Conservation (phyloP, 768 basidiomycete species). For the Suillus paluster region DNA sequence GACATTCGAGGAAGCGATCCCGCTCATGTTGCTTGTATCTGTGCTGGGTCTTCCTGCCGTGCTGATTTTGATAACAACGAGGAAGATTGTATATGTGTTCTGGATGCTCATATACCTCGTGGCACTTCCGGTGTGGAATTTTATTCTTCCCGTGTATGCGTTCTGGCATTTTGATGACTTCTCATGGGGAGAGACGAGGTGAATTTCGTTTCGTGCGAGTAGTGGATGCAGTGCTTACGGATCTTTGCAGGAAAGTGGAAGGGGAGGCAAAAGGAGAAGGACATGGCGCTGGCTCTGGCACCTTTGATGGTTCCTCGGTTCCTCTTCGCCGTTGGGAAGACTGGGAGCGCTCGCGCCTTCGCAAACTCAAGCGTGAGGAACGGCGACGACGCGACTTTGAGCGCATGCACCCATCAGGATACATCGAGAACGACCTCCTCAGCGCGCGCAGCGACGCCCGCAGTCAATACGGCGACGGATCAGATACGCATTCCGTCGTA, state of each 20-base stretch:
- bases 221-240: conserved; percentile 15
- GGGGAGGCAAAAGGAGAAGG: conserved; percentile 84
- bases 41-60: conserved; percentile 94
- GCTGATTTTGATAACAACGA: conserved; percentile 90
- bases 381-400: conserved; percentile 82
- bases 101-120: conserved; percentile 97
- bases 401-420: conserved; percentile 72
- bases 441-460: conserved; percentile 57
- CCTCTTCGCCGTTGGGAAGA: conserved; percentile 99
- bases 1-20: conserved; percentile 91
- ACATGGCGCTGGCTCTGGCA: conserved; percentile 69
- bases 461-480: conserved; percentile 69
- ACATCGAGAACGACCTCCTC: conserved; percentile 67
- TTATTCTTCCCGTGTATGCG: conserved; percentile 90
- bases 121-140: conserved; percentile 96
- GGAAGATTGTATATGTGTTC: conserved; percentile 93
- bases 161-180: conserved; percentile 99
- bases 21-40: conserved; percentile 83
- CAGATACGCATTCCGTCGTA: conserved; percentile 78
- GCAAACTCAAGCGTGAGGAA: conserved; percentile 89
- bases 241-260: conserved; percentile 78
- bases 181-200: conserved; percentile 99
- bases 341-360: conserved; percentile 94
- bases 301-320: conserved; percentile 60
- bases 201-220: conserved; percentile 27